Base-by-base conservation (phyloP, 768 basidiomycete species). In the Lepiota brunneoincarnata region DNA sequence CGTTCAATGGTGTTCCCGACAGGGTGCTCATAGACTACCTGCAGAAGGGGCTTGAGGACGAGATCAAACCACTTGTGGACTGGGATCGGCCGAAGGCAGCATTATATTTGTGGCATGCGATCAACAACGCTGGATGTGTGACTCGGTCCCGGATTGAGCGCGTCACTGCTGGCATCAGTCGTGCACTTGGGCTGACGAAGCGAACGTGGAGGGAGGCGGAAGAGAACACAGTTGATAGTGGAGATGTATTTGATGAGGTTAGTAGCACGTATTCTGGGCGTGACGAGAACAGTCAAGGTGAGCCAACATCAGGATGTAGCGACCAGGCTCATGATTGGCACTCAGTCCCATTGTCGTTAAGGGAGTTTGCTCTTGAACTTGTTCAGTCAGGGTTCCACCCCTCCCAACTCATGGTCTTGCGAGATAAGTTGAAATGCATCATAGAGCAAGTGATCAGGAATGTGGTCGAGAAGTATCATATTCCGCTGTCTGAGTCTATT, bases 321-420 rank as follows among this genome's bases (percentile, higher is more conserved):
- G n/a, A n/a, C n/a, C n/a, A n/a, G n/a, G n/a, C n/a, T n/a, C n/a
- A n/a, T n/a, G n/a, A n/a, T n/a, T n/a, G n/a, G n/a, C n/a, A n/a
- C n/a, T 31, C 24, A 79, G 75, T 61, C 2, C 77, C 81, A 4
- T 42, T 64, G 7, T 45, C 64, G 0, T 45, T 79, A 5, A 64
- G 75, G 26, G 87, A 87, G 62, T 55, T 57, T 1, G 71, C 76
- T 0, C n/a, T 87, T 7, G 83, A 85, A 49, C 63, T 89, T 0
- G 58, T 91, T 0, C 82, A 86, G 52, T 75, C 86, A 1, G 89
- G 87, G 0, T 91, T 91, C 53, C 67, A 74, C 26, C 89, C 88
- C 0, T 36, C 60, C 1, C 60, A 70, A 0, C 69, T 62, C 0
- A 55, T 58, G 0, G 35, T 65, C 0, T 67, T 90, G 0, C 75